Conservation (phyloP, 352 stramenopile species). For the Phytophthora kernoviae region DNA sequence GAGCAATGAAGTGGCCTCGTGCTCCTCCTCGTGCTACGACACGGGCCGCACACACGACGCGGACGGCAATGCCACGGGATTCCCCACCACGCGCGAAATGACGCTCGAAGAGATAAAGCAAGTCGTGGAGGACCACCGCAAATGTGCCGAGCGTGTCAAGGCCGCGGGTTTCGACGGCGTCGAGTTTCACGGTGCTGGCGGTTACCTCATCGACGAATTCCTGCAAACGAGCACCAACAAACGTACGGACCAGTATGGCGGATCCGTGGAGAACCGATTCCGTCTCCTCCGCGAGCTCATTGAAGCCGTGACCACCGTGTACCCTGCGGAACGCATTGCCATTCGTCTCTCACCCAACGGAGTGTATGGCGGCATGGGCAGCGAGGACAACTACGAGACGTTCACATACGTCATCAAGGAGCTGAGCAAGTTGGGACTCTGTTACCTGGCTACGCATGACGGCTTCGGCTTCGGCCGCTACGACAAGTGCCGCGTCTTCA, state of each 20-base stretch:
- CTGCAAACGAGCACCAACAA: slow-evolving; percentile 78
- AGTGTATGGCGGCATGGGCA: slow-evolving; percentile 39
- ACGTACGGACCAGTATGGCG: slow-evolving; percentile 82
- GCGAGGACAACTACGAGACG: slow-evolving; percentile 47
- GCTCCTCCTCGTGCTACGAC: slow-evolving; percentile 45
- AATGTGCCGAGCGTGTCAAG: slow-evolving; percentile 58
- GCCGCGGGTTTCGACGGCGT: slow-evolving; percentile 69
- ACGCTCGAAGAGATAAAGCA: slow-evolving; percentile 68
- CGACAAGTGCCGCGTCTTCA: slow-evolving; percentile 32
- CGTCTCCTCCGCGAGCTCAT: slow-evolving; percentile 72
- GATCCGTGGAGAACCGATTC: slow-evolving; percentile 77
- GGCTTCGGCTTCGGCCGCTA: slow-evolving; percentile 40
- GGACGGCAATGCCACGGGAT: slow-evolving; percentile 29
- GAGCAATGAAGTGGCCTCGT: slow-evolving; percentile 45
- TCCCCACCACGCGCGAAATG: slow-evolving; percentile 55
- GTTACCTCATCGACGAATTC: slow-evolving; percentile 92
- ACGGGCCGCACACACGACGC: slow-evolving; percentile 34
- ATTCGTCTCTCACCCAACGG: slow-evolving; percentile 43
- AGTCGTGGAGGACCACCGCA: slow-evolving; percentile 66
- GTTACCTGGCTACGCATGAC: slow-evolving; percentile 44
- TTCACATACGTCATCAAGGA: slow-evolving; percentile 42
- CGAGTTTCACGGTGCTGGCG: slow-evolving; percentile 82
- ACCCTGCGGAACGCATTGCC: slow-evolving; percentile 25
- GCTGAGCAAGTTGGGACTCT: slow-evolving; percentile 38
- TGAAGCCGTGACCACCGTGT: slow-evolving; percentile 47